These are phyloP conservation scores for Fraxinus quadrangulata DNA, from an alignment of 257 asterid genomes.

Conservation along the genomic window DNA sequence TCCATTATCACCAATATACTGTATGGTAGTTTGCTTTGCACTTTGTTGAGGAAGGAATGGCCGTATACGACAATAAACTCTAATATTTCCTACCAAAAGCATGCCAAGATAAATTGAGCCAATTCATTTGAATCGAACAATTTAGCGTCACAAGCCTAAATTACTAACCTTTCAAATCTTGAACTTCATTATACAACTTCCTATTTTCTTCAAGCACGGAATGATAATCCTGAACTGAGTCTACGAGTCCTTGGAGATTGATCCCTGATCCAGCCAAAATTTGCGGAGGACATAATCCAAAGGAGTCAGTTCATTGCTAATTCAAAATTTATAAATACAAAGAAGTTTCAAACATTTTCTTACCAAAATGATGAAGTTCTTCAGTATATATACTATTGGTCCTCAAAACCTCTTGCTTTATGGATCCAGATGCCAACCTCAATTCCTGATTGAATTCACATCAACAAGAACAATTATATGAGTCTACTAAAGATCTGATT, in stretches of 20 bases:
- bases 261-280: conserved; percentile 45
- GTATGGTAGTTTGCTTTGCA: conserved; percentile 7
- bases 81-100: conserved; percentile 41
- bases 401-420: conserved; percentile 72
- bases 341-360: conserved; percentile 20
- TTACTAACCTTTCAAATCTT: conserved; percentile 89
- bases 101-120: conserved; percentile 24
- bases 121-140: conserved; percentile 27
- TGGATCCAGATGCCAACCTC: conserved; percentile 63
- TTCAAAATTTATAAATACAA: conserved; percentile 21
- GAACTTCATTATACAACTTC: conserved; percentile 88
- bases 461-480: conserved; percentile 11
- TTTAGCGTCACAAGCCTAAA: conserved; percentile 5
- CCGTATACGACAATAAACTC: conserved; percentile 51
- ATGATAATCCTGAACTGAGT: conserved; percentile 87
- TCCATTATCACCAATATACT: conserved; percentile 3
- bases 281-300: conserved; percentile 1
- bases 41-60: conserved; percentile 43
- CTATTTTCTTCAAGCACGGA: conserved; percentile 82
- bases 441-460: conserved; percentile 55
- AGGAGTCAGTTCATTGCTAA: conserved; percentile 15
- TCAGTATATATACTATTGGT: conserved; percentile 54
- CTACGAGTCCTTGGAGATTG: conserved; percentile 67
- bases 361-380: conserved; percentile 75
- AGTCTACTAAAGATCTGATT: neutral